phyloP scores from a whole-genome alignment of 768 basidiomycete genomes.

The Collybia nuda region DNA sequence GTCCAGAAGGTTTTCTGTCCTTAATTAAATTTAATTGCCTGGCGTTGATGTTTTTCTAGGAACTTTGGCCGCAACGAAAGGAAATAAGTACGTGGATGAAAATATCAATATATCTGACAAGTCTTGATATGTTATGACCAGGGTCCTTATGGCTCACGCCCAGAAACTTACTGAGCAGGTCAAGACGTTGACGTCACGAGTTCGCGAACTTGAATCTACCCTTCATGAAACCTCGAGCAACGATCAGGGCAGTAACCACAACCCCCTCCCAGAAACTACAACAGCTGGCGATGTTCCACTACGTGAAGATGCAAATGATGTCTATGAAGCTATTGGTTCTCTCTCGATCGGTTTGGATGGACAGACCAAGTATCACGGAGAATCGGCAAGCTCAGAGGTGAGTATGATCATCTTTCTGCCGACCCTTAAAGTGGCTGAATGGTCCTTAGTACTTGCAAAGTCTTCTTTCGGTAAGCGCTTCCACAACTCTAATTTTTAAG shows the following conservation, averaged over 20 bases:
- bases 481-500: neutral
- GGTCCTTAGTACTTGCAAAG: slow-evolving; percentile 36
- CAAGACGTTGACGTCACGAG: slow-evolving; percentile 36
- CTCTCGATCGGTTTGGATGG: slow-evolving; percentile 49
- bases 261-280: neutral
- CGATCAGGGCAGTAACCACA: neutral
- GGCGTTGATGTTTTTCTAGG: slow-evolving; percentile 22
- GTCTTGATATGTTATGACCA: slow-evolving; percentile 13
- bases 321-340: slow-evolving; percentile 44
- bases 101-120: too few species aligned
- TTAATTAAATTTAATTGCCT: neutral
- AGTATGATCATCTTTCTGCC: slow-evolving; percentile 3
- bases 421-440: neutral
- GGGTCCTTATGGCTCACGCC: slow-evolving; percentile 52
- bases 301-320: slow-evolving; percentile 21
- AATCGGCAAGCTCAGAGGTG: slow-evolving; percentile 50
- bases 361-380: slow-evolving; percentile 50
- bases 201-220: slow-evolving; percentile 46
- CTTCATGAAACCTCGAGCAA: slow-evolving; percentile 23
- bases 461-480: slow-evolving; percentile 29
- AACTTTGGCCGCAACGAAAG: slow-evolving; percentile 52
- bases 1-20: slow-evolving; percentile 42
- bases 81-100: slow-evolving; percentile 44
- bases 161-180: slow-evolving; percentile 48
- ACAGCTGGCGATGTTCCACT: slow-evolving; percentile 15